A percentile compares a stretch with the other conserved stretches of the same genome.
phyloP scores from a whole-genome alignment of 2,329 filamentous ascomycete genomes.

The Hypocrella siamensis region DNA sequence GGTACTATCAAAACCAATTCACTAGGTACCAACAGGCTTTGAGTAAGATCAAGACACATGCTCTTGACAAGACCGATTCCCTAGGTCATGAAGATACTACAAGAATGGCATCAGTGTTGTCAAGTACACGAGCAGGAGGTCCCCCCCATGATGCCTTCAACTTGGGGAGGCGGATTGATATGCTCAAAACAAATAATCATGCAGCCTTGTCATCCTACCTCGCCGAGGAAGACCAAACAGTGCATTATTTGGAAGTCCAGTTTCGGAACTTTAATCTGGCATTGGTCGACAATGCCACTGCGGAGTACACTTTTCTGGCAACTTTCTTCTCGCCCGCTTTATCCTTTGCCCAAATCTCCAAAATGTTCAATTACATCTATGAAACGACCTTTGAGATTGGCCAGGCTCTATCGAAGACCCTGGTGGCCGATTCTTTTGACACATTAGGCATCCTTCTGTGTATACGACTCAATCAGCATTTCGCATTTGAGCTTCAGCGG shows the following conservation, averaged over 20 bases:
- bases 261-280: slow-evolving; percentile 94
- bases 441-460: slow-evolving; percentile 79
- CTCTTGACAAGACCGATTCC: slow-evolving; percentile 68
- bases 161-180: slow-evolving; percentile 70
- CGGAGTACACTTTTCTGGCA: slow-evolving; percentile 88
- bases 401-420: slow-evolving; percentile 55
- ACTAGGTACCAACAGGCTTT: slow-evolving; percentile 72
- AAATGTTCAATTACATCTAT: slow-evolving; percentile 77
- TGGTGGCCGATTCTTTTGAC: slow-evolving; percentile 66
- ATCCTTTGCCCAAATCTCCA: slow-evolving; percentile 61
- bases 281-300: slow-evolving; percentile 80
- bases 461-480: slow-evolving; percentile 82
- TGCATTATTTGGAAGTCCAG: slow-evolving; percentile 76
- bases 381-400: slow-evolving; percentile 80
- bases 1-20: slow-evolving; percentile 94
- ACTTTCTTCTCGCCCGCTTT: slow-evolving; percentile 74
- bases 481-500: slow-evolving; percentile 85
- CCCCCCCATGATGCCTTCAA: slow-evolving; percentile 76
- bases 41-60: slow-evolving; percentile 69
- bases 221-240: slow-evolving; percentile 74
- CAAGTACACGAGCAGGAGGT: slow-evolving; percentile 27
- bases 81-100: slow-evolving; percentile 63
- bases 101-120: slow-evolving; percentile 45
- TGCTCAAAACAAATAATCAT: slow-evolving; percentile 58
- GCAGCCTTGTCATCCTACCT: slow-evolving; percentile 73